Percentiles rank a stretch among this genome's conserved stretches.
Evolutionary conservation across 495 filamentous ascomycete genomes (phyloP).

Genomic region (Pseudotulostoma volvatum): DNA sequence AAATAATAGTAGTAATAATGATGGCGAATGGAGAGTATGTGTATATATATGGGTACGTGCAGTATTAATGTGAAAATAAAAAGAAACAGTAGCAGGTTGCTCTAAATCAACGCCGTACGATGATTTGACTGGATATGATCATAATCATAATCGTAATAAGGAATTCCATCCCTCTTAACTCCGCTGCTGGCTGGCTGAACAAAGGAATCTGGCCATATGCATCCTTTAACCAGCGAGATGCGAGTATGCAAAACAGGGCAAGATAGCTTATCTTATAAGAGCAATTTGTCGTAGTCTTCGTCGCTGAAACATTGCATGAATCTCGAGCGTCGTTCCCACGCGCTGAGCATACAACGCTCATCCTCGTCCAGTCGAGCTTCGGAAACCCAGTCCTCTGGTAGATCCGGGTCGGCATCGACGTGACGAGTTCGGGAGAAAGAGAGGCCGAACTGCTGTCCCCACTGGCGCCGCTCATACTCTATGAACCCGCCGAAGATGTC

Average conservation of each 20-base stretch:
- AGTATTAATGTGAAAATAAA: too few relatives aligned
- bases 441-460: constrained; percentile 18
- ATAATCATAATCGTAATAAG: too few relatives aligned
- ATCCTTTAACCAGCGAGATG: too few relatives aligned
- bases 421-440: background rate
- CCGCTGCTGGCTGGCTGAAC: too few relatives aligned
- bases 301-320: constrained; percentile 20
- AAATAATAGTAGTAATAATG: too few relatives aligned
- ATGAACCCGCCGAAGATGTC: constrained; percentile 62
- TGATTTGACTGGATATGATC: too few relatives aligned
- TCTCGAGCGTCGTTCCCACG: constrained; percentile 18
- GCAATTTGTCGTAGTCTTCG: constrained; percentile 22
- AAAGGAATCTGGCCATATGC: too few relatives aligned
- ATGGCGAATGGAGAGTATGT: too few relatives aligned
- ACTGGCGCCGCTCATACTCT: constrained; percentile 48
- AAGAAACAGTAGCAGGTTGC: too few relatives aligned
- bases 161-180: too few relatives aligned
- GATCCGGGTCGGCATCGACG: constrained; percentile 4
- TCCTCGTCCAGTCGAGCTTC: constrained; percentile 23
- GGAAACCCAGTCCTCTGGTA: constrained; percentile 23
- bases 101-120: too few relatives aligned
- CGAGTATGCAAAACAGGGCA: background rate
- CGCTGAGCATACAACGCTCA: constrained; percentile 18
- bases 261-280: constrained; percentile 8
- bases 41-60: too few relatives aligned